Conservation (phyloP, 179 eudicot genomes). For the Carnegiea gigantea region DNA sequence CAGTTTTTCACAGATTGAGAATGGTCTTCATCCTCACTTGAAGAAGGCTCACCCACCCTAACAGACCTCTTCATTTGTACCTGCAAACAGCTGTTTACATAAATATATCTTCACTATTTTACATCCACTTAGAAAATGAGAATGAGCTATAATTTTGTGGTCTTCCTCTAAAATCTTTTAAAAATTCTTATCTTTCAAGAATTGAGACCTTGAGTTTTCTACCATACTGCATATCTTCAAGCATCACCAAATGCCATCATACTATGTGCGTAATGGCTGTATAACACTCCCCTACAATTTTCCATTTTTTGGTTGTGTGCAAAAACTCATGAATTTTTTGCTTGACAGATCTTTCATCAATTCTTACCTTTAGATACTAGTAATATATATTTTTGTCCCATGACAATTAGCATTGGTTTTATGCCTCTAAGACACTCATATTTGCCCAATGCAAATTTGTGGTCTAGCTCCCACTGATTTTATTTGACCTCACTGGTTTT, state of each 20-base stretch:
- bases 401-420: not conserved
- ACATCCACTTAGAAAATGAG: not conserved
- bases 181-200: not conserved
- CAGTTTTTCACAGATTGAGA: constrained; percentile 50
- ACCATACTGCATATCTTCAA: not conserved
- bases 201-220: not conserved
- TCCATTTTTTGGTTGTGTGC: not conserved
- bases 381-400: not conserved
- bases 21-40: constrained; percentile 55
- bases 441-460: not conserved
- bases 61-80: constrained; percentile 84
- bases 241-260: not conserved
- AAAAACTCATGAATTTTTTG: not conserved
- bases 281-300: too few relatives aligned
- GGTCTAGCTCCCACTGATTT: not conserved
- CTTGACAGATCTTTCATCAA: not conserved
- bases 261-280: too few relatives aligned
- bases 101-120: not conserved
- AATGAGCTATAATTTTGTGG: not conserved
- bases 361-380: not conserved
- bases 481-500: not conserved
- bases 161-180: not conserved
- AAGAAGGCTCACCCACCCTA: constrained; percentile 58
- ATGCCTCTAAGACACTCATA: not conserved
- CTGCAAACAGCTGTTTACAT: constrained; percentile 39